Evolutionary conservation across 345 rosid genomes (phyloP).

Genomic region (Moricandia arvensis): DNA sequence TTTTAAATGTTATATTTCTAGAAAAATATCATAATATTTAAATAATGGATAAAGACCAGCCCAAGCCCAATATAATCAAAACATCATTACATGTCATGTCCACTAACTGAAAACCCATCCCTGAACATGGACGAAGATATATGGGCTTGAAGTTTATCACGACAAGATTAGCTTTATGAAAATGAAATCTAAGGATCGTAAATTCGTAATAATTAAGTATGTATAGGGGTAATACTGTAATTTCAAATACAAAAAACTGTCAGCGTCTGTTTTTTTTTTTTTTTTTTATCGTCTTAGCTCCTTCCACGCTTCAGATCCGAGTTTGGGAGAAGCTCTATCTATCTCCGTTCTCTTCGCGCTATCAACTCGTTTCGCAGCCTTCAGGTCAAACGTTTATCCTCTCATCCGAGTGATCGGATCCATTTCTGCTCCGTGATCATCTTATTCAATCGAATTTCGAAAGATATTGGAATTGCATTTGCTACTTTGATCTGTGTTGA

Average conservation of each 20-base stretch:
- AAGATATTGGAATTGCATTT: background rate
- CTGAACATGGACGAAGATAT: background rate
- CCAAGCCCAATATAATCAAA: background rate
- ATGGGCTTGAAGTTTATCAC: background rate
- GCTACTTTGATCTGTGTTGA: background rate
- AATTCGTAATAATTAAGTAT: background rate
- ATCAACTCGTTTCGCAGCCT: conserved; percentile 4
- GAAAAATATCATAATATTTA: background rate
- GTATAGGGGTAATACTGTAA: background rate
- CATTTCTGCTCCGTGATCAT: background rate
- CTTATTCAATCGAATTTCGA: conserved; percentile 5
- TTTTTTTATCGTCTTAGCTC: background rate
- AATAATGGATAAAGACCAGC: background rate
- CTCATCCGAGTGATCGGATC: conserved; percentile 6
- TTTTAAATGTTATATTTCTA: background rate
- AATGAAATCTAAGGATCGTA: background rate
- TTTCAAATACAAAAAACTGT: background rate
- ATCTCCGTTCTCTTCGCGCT: background rate
- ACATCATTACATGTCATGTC: background rate
- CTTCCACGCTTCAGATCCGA: conserved; percentile 24
- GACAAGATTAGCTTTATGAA: background rate
- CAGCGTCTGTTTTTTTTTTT: background rate
- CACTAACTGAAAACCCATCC: background rate
- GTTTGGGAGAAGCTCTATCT: conserved; percentile 26
- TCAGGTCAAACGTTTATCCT: background rate